These are phyloP conservation scores for Collybia sp. DNA, from an alignment of 768 basidiomycete species.

Conservation along the genomic window DNA sequence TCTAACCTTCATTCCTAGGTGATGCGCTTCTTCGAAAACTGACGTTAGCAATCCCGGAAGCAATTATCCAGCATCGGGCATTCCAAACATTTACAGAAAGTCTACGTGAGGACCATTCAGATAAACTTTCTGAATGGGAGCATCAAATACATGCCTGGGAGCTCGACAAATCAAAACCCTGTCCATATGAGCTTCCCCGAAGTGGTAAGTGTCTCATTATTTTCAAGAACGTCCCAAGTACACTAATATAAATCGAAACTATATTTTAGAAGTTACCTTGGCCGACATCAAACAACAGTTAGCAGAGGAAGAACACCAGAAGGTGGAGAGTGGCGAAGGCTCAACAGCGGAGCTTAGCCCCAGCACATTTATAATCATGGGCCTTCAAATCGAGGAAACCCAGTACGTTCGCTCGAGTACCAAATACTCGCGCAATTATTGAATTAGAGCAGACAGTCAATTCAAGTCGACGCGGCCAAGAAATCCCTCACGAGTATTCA, in stretches of 20 bases:
- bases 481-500: conserved; percentile 1
- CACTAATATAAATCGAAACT: not conserved
- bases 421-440: not conserved
- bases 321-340: not conserved
- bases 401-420: not conserved
- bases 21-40: conserved; percentile 9
- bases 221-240: too few relatives aligned
- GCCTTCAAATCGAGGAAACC: not conserved
- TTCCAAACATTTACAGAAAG: conserved; percentile 5
- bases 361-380: not conserved
- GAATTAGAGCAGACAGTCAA: conserved; percentile 2
- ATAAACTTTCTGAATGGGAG: conserved; percentile 10
- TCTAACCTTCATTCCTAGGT: conserved; percentile 2
- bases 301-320: conserved; percentile 10
- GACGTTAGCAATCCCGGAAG: conserved; percentile 11
- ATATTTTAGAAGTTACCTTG: conserved; percentile 6
- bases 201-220: conserved; percentile 4
- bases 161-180: conserved; percentile 4
- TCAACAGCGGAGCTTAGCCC: not conserved
- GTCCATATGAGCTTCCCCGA: conserved; percentile 10
- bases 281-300: conserved; percentile 6
- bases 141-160: conserved; percentile 8
- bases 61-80: conserved; percentile 7
- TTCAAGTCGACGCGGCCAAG: not conserved
- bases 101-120: conserved; percentile 5